phyloP scores from a whole-genome alignment of 192 early-diverging fungal genomes.

The Umbelopsis ramanniana region DNA sequence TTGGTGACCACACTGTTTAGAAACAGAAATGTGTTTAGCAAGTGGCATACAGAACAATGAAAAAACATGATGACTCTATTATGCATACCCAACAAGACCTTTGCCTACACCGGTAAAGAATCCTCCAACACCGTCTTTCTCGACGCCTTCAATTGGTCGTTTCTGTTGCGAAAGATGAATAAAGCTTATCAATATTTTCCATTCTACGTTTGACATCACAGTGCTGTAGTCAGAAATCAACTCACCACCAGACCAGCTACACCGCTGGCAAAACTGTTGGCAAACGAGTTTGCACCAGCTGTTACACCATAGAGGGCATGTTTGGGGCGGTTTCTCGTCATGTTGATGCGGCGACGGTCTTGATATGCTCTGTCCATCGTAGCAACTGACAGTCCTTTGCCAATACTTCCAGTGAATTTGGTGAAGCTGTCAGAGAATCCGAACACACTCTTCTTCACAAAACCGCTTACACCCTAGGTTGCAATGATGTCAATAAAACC shows the following conservation, averaged over 20 bases:
- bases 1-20: slow-evolving; percentile 81
- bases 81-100: slow-evolving; percentile 83
- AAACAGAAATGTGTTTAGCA: too few relatives aligned
- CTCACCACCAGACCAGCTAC: slow-evolving; percentile 86
- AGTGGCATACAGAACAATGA: too few relatives aligned
- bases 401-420: slow-evolving; percentile 94
- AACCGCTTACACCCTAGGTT: slow-evolving; percentile 66
- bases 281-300: slow-evolving; percentile 84
- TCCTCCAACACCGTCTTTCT: slow-evolving; percentile 88
- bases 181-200: slow-evolving; percentile 33
- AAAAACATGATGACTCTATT: not conserved
- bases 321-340: slow-evolving; percentile 84
- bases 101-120: slow-evolving; percentile 96
- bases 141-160: slow-evolving; percentile 87
- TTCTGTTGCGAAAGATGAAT: slow-evolving; percentile 28
- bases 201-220: not conserved
- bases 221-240: not conserved
- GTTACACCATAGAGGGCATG: slow-evolving; percentile 91
- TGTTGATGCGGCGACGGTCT: slow-evolving; percentile 76
- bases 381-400: slow-evolving; percentile 95
- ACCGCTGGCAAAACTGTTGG: slow-evolving; percentile 82
- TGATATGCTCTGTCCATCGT: slow-evolving; percentile 94
- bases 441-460: slow-evolving; percentile 94
- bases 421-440: slow-evolving; percentile 94
- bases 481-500: not conserved